phyloP scores from a whole-genome alignment of 1,284 basidiomycete species.

The Ceratobasidium theobromae region DNA sequence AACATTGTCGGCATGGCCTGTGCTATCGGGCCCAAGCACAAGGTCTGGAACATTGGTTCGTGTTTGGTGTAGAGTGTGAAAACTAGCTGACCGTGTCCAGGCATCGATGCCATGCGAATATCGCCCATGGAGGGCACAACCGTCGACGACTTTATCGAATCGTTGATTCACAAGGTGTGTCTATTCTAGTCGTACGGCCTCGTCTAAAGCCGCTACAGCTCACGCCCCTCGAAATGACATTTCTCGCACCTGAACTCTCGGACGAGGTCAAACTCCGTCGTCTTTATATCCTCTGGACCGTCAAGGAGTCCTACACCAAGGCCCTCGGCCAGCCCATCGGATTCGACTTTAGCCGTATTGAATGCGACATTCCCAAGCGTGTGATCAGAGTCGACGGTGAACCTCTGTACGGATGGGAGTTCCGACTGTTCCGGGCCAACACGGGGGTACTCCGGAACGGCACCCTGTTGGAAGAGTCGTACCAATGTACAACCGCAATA shows the following conservation, averaged over 20 bases:
- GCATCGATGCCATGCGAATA: slow-evolving; percentile 68
- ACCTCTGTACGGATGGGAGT: slow-evolving; percentile 75
- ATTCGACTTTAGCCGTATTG: slow-evolving; percentile 75
- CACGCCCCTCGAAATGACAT: slow-evolving; percentile 47
- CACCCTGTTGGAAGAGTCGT: slow-evolving; percentile 31
- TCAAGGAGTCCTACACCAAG: slow-evolving; percentile 76
- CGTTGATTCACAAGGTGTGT: slow-evolving; percentile 69
- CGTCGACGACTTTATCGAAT: slow-evolving; percentile 64
- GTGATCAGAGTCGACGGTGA: slow-evolving; percentile 64
- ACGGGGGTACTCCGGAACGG: slow-evolving; percentile 52
- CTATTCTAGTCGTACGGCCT: not conserved
- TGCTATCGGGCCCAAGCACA: slow-evolving; percentile 70
- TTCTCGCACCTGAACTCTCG: slow-evolving; percentile 46
- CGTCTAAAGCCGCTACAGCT: slow-evolving; percentile 68
- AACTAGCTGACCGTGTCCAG: no score
- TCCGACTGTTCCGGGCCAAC: slow-evolving; percentile 71
- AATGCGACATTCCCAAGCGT: slow-evolving; percentile 68
- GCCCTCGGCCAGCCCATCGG: slow-evolving; percentile 73
- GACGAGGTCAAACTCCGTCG: slow-evolving; percentile 69
- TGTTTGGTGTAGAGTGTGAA: no score
- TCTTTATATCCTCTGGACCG: slow-evolving; percentile 67
- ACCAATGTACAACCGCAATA: slow-evolving; percentile 31
- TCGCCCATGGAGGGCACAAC: slow-evolving; percentile 58
- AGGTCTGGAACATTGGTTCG: slow-evolving; percentile 67
- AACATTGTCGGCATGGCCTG: slow-evolving; percentile 60